Evolutionary conservation across 257 asterid species (phyloP).

Genomic region (Scutellaria galericulata): DNA sequence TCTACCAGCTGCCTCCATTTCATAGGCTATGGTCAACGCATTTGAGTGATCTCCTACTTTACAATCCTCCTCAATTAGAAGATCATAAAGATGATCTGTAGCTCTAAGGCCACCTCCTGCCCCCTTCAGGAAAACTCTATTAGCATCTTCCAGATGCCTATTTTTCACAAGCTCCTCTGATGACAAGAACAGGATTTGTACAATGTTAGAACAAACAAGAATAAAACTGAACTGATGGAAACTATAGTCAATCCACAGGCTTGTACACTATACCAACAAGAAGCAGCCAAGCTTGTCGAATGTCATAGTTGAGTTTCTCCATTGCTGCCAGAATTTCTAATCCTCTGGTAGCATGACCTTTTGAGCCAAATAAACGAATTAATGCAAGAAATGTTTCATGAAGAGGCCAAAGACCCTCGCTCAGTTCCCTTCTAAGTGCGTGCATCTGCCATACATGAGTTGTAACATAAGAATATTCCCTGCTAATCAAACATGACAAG

Average conservation of each 20-base stretch:
- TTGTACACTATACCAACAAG: constrained; percentile 74
- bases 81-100: constrained; percentile 94
- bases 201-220: constrained; percentile 30
- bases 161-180: constrained; percentile 93
- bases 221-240: constrained; percentile 30
- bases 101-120: constrained; percentile 96
- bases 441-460: constrained; percentile 78
- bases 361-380: constrained; percentile 86
- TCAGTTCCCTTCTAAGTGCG: constrained; percentile 89
- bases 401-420: constrained; percentile 96
- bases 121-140: constrained; percentile 88
- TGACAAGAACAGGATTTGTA: constrained; percentile 40
- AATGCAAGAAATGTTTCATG: constrained; percentile 93
- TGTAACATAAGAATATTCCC: constrained; percentile 33
- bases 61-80: constrained; percentile 88
- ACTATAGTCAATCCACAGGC: constrained; percentile 35
- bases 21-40: constrained; percentile 96
- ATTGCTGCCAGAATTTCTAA: constrained; percentile 95
- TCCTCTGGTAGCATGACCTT: constrained; percentile 87
- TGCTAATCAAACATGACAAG: constrained; percentile 23
- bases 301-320: constrained; percentile 94
- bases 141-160: constrained; percentile 88
- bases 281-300: constrained; percentile 93
- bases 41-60: constrained; percentile 94
- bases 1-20: constrained; percentile 99